Percentiles rank a stretch among this genome's conserved stretches.
phyloP scores from a whole-genome alignment of 805 yeast genomes.

The Jamesozyma rosinii region DNA sequence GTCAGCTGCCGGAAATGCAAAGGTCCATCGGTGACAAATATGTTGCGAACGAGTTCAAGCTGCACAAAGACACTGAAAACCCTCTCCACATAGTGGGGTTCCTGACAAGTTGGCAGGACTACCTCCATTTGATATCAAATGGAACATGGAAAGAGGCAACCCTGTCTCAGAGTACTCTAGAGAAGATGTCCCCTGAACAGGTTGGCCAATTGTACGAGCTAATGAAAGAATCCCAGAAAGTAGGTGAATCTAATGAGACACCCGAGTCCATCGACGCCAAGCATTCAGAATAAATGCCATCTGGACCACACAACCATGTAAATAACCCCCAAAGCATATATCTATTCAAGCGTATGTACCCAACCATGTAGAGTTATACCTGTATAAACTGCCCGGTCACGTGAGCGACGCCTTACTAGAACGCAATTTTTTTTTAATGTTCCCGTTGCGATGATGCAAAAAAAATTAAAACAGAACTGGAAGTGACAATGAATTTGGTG shows the following conservation, averaged over 20 bases:
- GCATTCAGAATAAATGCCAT: background rate
- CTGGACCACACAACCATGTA: too few species aligned
- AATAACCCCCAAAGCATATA: too few species aligned
- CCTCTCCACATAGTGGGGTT: slow-evolving; percentile 93
- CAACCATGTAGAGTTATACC: too few species aligned
- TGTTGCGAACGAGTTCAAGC: slow-evolving; percentile 80
- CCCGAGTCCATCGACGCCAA: background rate
- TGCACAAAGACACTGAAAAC: slow-evolving; percentile 72
- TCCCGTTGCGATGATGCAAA: too few species aligned
- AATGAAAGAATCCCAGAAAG: slow-evolving; percentile 53
- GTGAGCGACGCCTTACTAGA: too few species aligned
- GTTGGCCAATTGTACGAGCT: slow-evolving; percentile 71
- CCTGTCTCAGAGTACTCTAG: slow-evolving; percentile 55
- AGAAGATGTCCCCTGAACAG: slow-evolving; percentile 86
- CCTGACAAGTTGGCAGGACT: slow-evolving; percentile 89
- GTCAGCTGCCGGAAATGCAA: slow-evolving; percentile 52
- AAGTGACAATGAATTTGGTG: too few species aligned
- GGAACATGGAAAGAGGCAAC: slow-evolving; percentile 57
- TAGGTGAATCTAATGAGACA: background rate
- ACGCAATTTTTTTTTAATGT: too few species aligned
- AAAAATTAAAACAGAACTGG: too few species aligned
- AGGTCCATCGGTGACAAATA: slow-evolving; percentile 81
- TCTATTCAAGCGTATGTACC: too few species aligned
- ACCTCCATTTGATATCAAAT: slow-evolving; percentile 48
- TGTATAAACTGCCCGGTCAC: too few species aligned